Base-by-base conservation (phyloP, 352 stramenopile genomes). In the Pythium plurisporium region DNA sequence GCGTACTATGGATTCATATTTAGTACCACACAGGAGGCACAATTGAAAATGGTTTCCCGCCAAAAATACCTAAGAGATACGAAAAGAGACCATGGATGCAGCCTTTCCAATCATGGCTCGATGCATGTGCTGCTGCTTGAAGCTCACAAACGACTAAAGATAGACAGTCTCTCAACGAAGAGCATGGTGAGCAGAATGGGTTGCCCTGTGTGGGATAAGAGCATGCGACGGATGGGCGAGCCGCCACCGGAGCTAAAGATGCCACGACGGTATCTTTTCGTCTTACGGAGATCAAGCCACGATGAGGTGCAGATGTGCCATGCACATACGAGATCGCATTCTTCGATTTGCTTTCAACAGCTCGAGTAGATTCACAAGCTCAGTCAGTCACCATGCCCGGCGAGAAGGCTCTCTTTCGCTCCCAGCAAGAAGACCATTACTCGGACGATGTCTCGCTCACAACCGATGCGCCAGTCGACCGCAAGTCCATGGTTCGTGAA, bases 401-500 rank as follows among this genome's bases (percentile, higher is more conserved):
- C 33, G 55, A 69, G 2, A 69, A 73, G 42, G 53, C 58, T n/a
- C 42, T 81, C 30, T 78, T 74, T 46, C 58, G 56, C 22, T 40
- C 59, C 22, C 57, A 68, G 27, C 57, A 74, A 25, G 72, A 59
- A 34, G 50, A 36, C 45, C 43, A 69, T 49, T 65, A 73, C 43
- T 74, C 70, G 15, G 73, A 82, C 27, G 68, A 82, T 25, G 48
- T 78, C 47, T 82, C 73, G 31, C 65, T 82, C 57, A 82, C 70
- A 49, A 82, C 73, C 1, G 59, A 76, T 38, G 65, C 60, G 22
- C 69, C 69, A 6, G 44, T 83, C 8, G 73, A 83, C 37, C 54
- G 53, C 47, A 61, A 60, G 25, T 38, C 62, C 22, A 51, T 69
- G 47, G 25, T 69, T 27, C 62, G 62, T 11, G 62, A 69, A 26